phyloP scores from a whole-genome alignment of 148 eudicot genomes.

The Limonium bicolor region DNA sequence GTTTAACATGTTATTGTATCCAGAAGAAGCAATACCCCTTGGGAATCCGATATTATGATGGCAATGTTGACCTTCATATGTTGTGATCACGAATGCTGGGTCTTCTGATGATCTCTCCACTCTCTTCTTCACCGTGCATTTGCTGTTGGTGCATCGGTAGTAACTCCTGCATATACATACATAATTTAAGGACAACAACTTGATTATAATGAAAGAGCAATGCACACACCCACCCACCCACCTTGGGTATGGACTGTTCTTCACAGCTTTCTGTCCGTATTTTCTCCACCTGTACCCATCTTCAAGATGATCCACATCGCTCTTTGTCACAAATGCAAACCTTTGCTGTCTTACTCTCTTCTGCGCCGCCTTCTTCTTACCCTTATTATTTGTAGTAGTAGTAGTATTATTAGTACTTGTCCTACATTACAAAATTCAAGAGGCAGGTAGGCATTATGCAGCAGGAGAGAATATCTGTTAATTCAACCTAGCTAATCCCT shows the following conservation, averaged over 20 bases:
- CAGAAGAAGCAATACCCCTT: slow-evolving; percentile 35
- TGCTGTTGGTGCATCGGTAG: slow-evolving; percentile 82
- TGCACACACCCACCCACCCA: background rate
- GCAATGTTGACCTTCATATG: slow-evolving; percentile 93
- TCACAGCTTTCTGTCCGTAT: slow-evolving; percentile 95
- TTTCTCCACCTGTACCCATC: slow-evolving; percentile 97
- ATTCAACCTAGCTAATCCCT: too few species aligned
- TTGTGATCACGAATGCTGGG: slow-evolving; percentile 70
- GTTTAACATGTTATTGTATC: slow-evolving; percentile 8
- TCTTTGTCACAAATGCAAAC: slow-evolving; percentile 90
- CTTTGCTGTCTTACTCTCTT: slow-evolving; percentile 72
- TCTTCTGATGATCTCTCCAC: slow-evolving; percentile 83
- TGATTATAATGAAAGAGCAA: background rate
- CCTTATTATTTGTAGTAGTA: too few species aligned
- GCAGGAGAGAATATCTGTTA: too few species aligned
- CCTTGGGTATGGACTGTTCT: slow-evolving; percentile 98
- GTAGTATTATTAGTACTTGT: too few species aligned
- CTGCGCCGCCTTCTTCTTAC: slow-evolving; percentile 49
- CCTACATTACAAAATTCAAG: too few species aligned
- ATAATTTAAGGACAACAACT: background rate
- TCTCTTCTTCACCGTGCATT: slow-evolving; percentile 89
- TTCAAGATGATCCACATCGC: slow-evolving; percentile 95
- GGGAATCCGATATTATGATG: slow-evolving; percentile 79
- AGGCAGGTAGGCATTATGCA: too few species aligned
- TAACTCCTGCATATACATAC: slow-evolving; percentile 54